Conservation (phyloP, 2,329 filamentous ascomycete species). For the Helotiales sp. region DNA sequence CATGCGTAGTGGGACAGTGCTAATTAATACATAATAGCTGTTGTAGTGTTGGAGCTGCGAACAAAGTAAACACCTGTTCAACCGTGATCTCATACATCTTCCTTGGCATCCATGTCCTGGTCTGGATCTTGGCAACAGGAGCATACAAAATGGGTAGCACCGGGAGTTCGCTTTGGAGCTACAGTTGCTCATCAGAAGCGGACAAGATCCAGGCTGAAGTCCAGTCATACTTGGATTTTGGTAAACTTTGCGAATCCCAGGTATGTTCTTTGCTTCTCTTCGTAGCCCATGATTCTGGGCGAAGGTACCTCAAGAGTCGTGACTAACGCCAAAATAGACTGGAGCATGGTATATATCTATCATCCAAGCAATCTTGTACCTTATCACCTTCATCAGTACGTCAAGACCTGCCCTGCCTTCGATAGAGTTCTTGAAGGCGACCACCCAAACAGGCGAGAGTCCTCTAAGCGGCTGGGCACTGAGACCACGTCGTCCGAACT, state of each 20-base stretch:
- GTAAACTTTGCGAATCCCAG: slow-evolving; percentile 24
- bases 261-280: slow-evolving; percentile 6
- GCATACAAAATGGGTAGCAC: slow-evolving; percentile 14
- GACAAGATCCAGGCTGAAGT: slow-evolving; percentile 22
- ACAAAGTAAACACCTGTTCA: slow-evolving; percentile 11
- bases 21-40: no score
- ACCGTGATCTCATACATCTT: slow-evolving; percentile 9
- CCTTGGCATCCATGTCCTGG: slow-evolving; percentile 13
- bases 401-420: no score
- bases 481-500: no score
- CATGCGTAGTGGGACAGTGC: no score
- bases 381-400: slow-evolving; percentile 21
- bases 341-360: slow-evolving; percentile 23
- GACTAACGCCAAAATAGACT: not conserved
- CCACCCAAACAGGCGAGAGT: no score
- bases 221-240: slow-evolving; percentile 22
- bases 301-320: no score
- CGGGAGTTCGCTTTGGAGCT: slow-evolving; percentile 23
- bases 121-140: slow-evolving; percentile 17
- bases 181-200: slow-evolving; percentile 15
- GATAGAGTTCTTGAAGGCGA: no score
- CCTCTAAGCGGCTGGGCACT: no score
- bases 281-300: no score
- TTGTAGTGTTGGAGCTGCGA: slow-evolving; percentile 20
- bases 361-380: slow-evolving; percentile 17